Conservation (phyloP, 1,139 yeast genomes). For the Hyphopichia burtonii region DNA sequence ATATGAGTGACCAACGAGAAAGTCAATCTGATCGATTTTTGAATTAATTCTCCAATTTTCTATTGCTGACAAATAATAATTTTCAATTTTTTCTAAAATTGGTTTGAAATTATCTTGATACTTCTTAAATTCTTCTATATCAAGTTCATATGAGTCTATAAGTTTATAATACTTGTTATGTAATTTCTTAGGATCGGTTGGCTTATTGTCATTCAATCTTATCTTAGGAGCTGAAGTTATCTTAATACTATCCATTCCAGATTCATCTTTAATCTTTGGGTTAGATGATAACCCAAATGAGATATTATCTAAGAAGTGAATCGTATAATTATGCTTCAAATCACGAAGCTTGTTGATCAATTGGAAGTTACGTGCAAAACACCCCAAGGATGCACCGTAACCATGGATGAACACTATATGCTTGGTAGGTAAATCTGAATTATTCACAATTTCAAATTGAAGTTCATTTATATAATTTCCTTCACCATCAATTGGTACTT, state of each 20-base stretch:
- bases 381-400: conserved; percentile 85
- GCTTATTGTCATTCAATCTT: conserved; percentile 27
- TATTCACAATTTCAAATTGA: conserved; percentile 28
- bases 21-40: conserved; percentile 36
- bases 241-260: conserved; percentile 13
- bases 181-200: conserved; percentile 28
- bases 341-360: conserved; percentile 38
- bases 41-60: conserved; percentile 38
- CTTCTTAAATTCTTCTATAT: conserved; percentile 22
- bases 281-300: conserved; percentile 83
- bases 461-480: conserved; percentile 39
- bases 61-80: conserved; percentile 35
- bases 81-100: conserved; percentile 40
- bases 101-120: conserved; percentile 40
- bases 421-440: conserved; percentile 19
- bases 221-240: conserved; percentile 31
- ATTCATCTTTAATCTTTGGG: conserved; percentile 38
- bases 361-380: conserved; percentile 76
- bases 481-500: conserved; percentile 24
- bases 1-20: conserved; percentile 44
- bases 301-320: conserved; percentile 79
- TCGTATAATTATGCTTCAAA: conserved; percentile 41
- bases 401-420: conserved; percentile 81
- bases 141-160: conserved; percentile 33
- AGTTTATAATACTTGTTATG: conserved; percentile 45